These are phyloP conservation scores for Fusarium sp. DNA, from an alignment of 2,329 filamentous ascomycete species.

Conservation along the genomic window DNA sequence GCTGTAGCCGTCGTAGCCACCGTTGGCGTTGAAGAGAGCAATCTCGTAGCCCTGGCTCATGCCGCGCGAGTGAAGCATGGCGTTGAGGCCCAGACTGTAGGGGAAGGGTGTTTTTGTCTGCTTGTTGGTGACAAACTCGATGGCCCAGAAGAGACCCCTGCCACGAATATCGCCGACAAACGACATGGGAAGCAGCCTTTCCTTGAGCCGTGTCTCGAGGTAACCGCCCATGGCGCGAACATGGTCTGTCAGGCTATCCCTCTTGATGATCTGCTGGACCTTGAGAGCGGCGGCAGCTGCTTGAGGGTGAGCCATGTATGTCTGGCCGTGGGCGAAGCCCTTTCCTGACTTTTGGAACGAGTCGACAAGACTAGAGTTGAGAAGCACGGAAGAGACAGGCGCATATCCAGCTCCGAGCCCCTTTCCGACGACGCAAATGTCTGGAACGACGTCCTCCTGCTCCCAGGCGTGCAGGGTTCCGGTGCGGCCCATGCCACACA, in stretches of 20 bases:
- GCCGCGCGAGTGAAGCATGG: constrained; percentile 26
- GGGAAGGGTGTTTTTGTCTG: constrained; percentile 33
- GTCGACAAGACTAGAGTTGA: constrained; percentile 27
- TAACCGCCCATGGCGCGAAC: constrained; percentile 23
- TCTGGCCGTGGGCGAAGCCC: constrained; percentile 26
- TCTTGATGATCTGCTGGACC: constrained; percentile 30
- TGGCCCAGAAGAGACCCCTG: constrained; percentile 31
- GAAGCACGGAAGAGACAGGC: constrained; percentile 28
- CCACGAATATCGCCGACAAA: constrained; percentile 39
- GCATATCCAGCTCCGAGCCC: constrained; percentile 59
- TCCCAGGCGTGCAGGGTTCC: constrained; percentile 72
- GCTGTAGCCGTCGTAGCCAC: constrained; percentile 36
- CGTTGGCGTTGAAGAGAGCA: constrained; percentile 35
- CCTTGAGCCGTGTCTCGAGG: constrained; percentile 29
- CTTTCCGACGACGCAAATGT: constrained; percentile 73
- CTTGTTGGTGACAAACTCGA: constrained; percentile 39
- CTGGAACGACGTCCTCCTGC: constrained; percentile 65
- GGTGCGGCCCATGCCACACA: constrained; percentile 72
- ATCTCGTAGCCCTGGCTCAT: constrained; percentile 36
- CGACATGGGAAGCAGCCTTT: constrained; percentile 5
- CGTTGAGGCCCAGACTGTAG: constrained; percentile 17
- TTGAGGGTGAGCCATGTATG: constrained; percentile 32
- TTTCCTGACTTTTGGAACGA: constrained; percentile 29
- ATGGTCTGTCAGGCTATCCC: constrained; percentile 6
- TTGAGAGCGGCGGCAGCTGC: constrained; percentile 24